phyloP scores from a whole-genome alignment of 2,329 filamentous ascomycete genomes.

The Macrophomina pseudophaseolina region DNA sequence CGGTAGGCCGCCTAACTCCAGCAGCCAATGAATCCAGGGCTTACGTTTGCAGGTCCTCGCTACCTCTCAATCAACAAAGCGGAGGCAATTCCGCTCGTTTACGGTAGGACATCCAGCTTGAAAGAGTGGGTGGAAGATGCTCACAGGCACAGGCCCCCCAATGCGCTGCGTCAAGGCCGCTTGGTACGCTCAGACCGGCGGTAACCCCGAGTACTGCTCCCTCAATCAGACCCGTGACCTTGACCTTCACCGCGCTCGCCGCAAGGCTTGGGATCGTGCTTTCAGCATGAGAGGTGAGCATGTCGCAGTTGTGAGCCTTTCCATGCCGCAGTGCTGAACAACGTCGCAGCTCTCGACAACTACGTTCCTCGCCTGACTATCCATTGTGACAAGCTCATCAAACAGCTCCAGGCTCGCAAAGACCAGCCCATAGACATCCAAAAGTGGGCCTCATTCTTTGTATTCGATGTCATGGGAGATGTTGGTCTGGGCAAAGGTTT shows the following conservation, averaged over 20 bases:
- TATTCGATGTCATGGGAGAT: conserved; percentile 58
- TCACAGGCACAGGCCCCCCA: conserved; percentile 36
- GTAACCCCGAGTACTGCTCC: conserved; percentile 34
- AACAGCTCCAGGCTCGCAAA: conserved; percentile 34
- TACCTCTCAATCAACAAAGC: conserved; percentile 1
- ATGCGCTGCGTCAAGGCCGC: conserved; percentile 41
- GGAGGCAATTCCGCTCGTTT: background rate
- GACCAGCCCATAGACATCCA: conserved; percentile 34
- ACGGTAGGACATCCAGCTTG: background rate
- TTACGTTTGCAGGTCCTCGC: conserved; percentile 32
- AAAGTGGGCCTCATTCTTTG: conserved; percentile 47
- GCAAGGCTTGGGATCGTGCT: conserved; percentile 41
- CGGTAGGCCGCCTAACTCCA: conserved; percentile 35
- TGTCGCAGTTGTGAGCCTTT: background rate
- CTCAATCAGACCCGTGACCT: conserved; percentile 35
- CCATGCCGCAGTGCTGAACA: background rate
- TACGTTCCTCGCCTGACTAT: conserved; percentile 42
- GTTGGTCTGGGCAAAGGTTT: conserved; percentile 50
- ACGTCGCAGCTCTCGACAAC: background rate
- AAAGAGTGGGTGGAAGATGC: background rate
- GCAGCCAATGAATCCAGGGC: conserved; percentile 36
- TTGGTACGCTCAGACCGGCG: conserved; percentile 5
- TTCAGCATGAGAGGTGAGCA: conserved; percentile 35
- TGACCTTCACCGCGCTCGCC: conserved; percentile 37
- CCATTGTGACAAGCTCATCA: conserved; percentile 36